These are phyloP conservation scores for Crucibulum laeve DNA, from an alignment of 768 basidiomycete genomes.

Conservation along the genomic window DNA sequence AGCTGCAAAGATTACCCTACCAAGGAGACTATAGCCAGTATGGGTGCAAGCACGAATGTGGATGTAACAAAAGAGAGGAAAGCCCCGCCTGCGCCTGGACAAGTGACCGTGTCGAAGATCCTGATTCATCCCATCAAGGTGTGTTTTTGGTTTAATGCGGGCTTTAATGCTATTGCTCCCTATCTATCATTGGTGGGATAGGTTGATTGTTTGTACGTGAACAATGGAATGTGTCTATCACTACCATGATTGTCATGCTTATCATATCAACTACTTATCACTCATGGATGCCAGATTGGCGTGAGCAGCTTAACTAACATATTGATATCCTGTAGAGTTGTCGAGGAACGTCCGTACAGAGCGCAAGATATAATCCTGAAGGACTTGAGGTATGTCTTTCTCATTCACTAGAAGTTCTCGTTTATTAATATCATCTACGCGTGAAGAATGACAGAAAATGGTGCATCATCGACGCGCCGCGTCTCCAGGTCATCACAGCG, in stretches of 20 bases:
- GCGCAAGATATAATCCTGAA: slow-evolving; percentile 50
- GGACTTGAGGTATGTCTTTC: slow-evolving; percentile 56
- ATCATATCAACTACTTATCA: too few species aligned
- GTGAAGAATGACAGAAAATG: slow-evolving; percentile 68
- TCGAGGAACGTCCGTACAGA: slow-evolving; percentile 56
- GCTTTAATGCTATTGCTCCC: too few species aligned
- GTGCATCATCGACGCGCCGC: slow-evolving; percentile 59
- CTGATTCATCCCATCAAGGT: slow-evolving; percentile 71
- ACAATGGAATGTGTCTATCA: too few species aligned
- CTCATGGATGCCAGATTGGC: too few species aligned
- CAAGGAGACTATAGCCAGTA: too few species aligned
- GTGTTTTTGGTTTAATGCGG: slow-evolving; percentile 7
- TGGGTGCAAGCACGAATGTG: too few species aligned
- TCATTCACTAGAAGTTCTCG: not conserved
- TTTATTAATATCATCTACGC: not conserved
- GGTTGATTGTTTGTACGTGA: too few species aligned
- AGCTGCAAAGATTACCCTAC: too few species aligned
- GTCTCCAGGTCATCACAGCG: slow-evolving; percentile 58
- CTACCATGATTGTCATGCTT: too few species aligned
- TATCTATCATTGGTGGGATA: too few species aligned
- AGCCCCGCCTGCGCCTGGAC: slow-evolving; percentile 14
- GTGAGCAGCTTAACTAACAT: too few species aligned
- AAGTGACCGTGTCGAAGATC: slow-evolving; percentile 49
- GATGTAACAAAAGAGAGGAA: not conserved
- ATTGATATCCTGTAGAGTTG: too few species aligned